Conservation (phyloP, 2,329 filamentous ascomycete genomes). For the Exophiala dermatitidis region DNA sequence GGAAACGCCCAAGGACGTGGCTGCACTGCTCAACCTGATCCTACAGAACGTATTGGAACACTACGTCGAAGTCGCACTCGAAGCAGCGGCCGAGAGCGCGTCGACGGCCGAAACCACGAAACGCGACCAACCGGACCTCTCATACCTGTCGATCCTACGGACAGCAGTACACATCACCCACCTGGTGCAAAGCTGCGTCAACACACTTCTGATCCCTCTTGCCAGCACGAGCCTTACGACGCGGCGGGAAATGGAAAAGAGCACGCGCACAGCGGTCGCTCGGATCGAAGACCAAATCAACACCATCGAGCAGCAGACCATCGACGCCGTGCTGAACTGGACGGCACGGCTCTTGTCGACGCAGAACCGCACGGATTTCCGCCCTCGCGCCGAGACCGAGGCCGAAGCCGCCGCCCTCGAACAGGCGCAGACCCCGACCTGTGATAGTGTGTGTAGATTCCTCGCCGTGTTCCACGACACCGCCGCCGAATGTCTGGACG, state of each 20-base stretch:
- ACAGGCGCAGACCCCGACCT: constrained; percentile 78
- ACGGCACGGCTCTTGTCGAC: constrained; percentile 61
- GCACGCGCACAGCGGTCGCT: constrained; percentile 63
- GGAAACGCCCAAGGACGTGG: constrained; percentile 92
- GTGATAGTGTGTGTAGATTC: constrained; percentile 72
- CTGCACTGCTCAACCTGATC: constrained; percentile 72
- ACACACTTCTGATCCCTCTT: constrained; percentile 81
- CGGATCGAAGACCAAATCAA: constrained; percentile 80
- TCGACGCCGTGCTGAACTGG: constrained; percentile 71
- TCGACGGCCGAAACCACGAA: constrained; percentile 70
- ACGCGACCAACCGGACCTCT: constrained; percentile 70
- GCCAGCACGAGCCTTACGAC: constrained; percentile 86
- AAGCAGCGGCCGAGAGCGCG: constrained; percentile 66
- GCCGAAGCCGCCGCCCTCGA: constrained; percentile 52
- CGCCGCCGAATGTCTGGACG: constrained; percentile 64
- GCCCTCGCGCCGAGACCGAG: constrained; percentile 71
- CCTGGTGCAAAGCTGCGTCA: constrained; percentile 86
- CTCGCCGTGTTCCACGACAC: constrained; percentile 59
- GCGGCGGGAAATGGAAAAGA: constrained; percentile 79
- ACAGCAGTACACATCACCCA: constrained; percentile 82
- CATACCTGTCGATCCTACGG: constrained; percentile 70
- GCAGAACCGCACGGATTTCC: constrained; percentile 85
- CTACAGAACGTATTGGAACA: constrained; percentile 83
- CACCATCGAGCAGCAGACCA: constrained; percentile 59
- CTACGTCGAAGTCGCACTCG: constrained; percentile 59